Evolutionary conservation across 2,329 filamentous ascomycete species (phyloP).

Genomic region (Elsinoe arachidis): DNA sequence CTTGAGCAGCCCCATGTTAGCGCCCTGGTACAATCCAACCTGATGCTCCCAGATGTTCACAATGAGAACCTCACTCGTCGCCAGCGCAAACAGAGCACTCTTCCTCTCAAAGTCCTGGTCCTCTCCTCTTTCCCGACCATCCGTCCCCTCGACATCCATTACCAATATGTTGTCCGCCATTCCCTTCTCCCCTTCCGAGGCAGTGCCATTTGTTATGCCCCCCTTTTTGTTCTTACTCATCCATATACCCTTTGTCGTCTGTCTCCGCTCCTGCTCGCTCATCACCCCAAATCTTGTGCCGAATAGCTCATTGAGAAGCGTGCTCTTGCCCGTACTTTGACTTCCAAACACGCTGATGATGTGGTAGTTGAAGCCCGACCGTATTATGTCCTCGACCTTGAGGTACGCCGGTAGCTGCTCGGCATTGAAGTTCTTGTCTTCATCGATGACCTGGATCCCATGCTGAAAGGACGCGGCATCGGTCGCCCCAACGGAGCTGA

Average conservation of each 20-base stretch:
- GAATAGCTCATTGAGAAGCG: slow-evolving; percentile 89
- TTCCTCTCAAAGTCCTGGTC: slow-evolving; percentile 99
- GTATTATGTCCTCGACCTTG: slow-evolving; percentile 65
- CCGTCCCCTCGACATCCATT: slow-evolving; percentile 98
- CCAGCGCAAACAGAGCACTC: slow-evolving; percentile 91
- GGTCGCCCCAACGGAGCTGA: slow-evolving; percentile 58
- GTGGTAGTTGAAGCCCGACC: slow-evolving; percentile 97
- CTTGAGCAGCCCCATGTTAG: slow-evolving; percentile 97
- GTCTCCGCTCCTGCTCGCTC: slow-evolving; percentile 85
- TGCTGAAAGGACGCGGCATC: slow-evolving; percentile 67
- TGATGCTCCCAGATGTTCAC: slow-evolving; percentile 99
- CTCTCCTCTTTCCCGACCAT: slow-evolving; percentile 90
- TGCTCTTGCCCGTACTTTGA: slow-evolving; percentile 97
- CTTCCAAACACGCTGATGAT: slow-evolving; percentile 98
- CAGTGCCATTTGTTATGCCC: slow-evolving; percentile 31
- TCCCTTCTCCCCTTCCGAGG: slow-evolving; percentile 31
- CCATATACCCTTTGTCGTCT: slow-evolving; percentile 99
- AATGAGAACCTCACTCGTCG: slow-evolving; percentile 94
- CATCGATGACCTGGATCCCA: slow-evolving; percentile 94
- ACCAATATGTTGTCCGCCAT: slow-evolving; percentile 98
- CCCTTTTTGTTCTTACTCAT: slow-evolving; percentile 86
- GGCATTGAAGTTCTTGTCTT: slow-evolving; percentile 94
- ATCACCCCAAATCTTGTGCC: slow-evolving; percentile 96
- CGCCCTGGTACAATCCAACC: slow-evolving; percentile 93
- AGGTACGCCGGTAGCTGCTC: slow-evolving; percentile 74